Conservation (phyloP, 2,329 filamentous ascomycete genomes). For the Botrytis hyacinthi region DNA sequence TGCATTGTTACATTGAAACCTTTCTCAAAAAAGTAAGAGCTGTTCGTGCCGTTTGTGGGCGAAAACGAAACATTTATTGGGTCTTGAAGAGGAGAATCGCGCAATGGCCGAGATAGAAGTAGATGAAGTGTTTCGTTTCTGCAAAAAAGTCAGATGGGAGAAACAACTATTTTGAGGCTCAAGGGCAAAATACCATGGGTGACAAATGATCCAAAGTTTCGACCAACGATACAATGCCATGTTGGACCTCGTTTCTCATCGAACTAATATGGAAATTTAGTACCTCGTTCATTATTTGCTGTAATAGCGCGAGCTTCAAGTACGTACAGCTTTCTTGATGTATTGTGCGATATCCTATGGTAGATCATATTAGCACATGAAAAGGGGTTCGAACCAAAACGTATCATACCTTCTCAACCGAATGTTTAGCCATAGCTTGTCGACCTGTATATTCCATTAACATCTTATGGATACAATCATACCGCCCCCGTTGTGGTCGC, state of each 20-base stretch:
- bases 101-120: slow-evolving; percentile 98
- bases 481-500: slow-evolving; percentile 40
- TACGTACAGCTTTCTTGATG: slow-evolving; percentile 84
- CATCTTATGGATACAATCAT: neutral
- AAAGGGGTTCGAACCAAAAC: neutral
- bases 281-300: neutral
- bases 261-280: slow-evolving; percentile 60
- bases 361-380: slow-evolving; percentile 24
- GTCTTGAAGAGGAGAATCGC: slow-evolving; percentile 99
- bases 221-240: slow-evolving; percentile 98
- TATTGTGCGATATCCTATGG: slow-evolving; percentile 86
- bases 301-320: neutral
- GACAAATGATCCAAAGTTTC: slow-evolving; percentile 98
- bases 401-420: slow-evolving; percentile 63
- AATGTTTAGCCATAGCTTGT: slow-evolving; percentile 69
- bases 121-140: slow-evolving; percentile 99
- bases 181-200: slow-evolving; percentile 58
- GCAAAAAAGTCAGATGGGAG: neutral
- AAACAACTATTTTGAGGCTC: neutral
- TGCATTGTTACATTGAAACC: slow-evolving; percentile 8
- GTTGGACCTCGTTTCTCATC: slow-evolving; percentile 95
- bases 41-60: neutral
- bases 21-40: neutral
- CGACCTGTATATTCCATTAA: slow-evolving; percentile 50
- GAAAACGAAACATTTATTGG: slow-evolving; percentile 57